Evolutionary conservation across 2,329 filamentous ascomycete genomes (phyloP), one percentile per base, ranked within the genome.

Genomic region (Fusarium sp.): DNA sequence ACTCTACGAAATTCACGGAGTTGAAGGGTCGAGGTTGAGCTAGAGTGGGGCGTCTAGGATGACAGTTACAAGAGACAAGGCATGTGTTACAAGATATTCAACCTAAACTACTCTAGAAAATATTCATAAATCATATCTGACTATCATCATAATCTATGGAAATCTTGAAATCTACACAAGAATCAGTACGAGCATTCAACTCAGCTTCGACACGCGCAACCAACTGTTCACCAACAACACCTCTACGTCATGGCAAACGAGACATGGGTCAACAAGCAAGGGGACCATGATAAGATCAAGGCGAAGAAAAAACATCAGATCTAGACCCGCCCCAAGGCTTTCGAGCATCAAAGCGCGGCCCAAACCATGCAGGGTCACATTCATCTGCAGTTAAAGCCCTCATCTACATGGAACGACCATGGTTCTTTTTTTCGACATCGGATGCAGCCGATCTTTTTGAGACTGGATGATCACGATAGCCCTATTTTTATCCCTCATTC

Each of bases 1-100:
- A 52, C 27, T 38, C 65, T 59, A 61, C 35, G 20, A 25, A 68
- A 67, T 74, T 73, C 70, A 71, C 73, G 73, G 56, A 60, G 61
- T 50, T 42, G 54, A 62, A 33, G 47, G 47, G 33, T 38, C 58
- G 35, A 58, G 36, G 60, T 70, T 29, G 13, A 69, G 68, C 65
- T 45, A 57, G 18, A 50, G 72, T 74, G 72, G 72, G 72, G 74
- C 71, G 5, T 25, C 14, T 9, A 52, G 27, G 47, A 52, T 31
- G 47, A 31, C 47, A 27, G 29, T 52, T 31, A 31, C 47, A 29
- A 29, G 4, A 1, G 47, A 52, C 25, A 31, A 29, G 27, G 27
- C 47, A 52, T 13, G 18, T 52, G 11, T 20, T 52, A 8, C 18
- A 52, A 13, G 40, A 50, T 36, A 18, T 27, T 20, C 25, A 31